Percentiles rank a stretch among this genome's conserved stretches.
These are phyloP conservation scores for Nissolia schottii DNA, from an alignment of 306 rosid genomes.

Conservation along the genomic window DNA sequence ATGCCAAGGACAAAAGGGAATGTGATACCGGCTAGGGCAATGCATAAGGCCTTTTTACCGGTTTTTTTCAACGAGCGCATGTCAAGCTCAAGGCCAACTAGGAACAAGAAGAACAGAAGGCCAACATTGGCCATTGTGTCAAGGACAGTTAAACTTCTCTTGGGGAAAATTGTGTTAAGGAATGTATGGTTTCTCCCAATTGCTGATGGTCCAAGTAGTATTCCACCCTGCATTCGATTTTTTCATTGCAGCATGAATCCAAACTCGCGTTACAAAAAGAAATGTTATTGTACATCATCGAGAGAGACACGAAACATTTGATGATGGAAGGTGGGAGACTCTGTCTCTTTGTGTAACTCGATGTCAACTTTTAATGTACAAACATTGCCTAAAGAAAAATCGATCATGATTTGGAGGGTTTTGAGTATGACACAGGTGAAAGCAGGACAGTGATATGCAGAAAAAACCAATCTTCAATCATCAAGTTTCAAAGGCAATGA, in stretches of 20 bases:
- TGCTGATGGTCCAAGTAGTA: constrained; percentile 69
- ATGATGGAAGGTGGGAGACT: no score
- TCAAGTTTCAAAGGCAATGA: no score
- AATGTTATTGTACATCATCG: no score
- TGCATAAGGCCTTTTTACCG: constrained; percentile 42
- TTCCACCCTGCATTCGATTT: constrained; percentile 53
- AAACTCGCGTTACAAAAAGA: no score
- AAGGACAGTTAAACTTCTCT: constrained; percentile 50
- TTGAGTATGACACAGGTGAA: background rate
- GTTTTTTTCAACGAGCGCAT: constrained; percentile 43
- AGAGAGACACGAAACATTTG: no score
- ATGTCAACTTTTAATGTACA: no score
- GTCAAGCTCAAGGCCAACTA: constrained; percentile 71
- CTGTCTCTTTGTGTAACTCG: no score
- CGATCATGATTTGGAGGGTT: background rate
- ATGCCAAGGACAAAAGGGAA: constrained; percentile 64
- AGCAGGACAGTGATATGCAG: background rate
- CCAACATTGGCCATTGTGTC: constrained; percentile 71
- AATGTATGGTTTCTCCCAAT: constrained; percentile 42
- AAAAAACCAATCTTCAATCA: background rate
- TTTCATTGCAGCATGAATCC: background rate
- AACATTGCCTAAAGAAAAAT: no score
- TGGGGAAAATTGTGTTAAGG: constrained; percentile 45
- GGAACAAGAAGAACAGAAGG: constrained; percentile 61
- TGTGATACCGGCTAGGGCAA: constrained; percentile 58